These are phyloP conservation scores for Helotiales sp. DNA, from an alignment of 2,329 filamentous ascomycete genomes.

Conservation along the genomic window DNA sequence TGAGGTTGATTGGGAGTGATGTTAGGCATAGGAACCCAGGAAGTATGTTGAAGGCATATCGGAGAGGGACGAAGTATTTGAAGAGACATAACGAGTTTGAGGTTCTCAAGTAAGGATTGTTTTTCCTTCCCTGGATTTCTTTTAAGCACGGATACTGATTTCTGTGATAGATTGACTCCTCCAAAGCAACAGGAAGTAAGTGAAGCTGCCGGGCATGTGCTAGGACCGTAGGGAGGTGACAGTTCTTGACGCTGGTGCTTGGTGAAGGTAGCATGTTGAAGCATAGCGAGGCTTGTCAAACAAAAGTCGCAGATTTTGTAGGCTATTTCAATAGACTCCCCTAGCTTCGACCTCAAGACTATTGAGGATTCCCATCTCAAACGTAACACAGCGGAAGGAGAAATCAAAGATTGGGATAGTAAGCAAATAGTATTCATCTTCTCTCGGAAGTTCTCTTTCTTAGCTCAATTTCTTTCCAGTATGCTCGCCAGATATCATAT, in stretches of 20 bases:
- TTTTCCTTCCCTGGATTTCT: conserved; percentile 4
- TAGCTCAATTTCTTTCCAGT: conserved; percentile 1
- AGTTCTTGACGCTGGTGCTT: too few species aligned
- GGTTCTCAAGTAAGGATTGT: conserved; percentile 66
- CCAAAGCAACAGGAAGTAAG: not conserved
- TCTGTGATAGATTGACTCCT: not conserved
- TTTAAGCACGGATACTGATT: conserved; percentile 45
- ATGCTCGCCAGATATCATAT: not conserved
- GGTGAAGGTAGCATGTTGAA: not conserved
- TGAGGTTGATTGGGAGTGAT: conserved; percentile 53
- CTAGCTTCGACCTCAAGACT: not conserved
- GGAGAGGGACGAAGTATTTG: conserved; percentile 68
- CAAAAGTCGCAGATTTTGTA: not conserved
- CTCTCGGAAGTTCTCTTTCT: not conserved
- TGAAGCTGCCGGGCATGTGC: not conserved
- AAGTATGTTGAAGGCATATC: conserved; percentile 68
- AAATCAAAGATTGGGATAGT: not conserved
- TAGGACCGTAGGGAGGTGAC: not conserved
- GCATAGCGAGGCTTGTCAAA: not conserved
- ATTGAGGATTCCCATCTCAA: not conserved
- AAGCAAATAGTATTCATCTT: not conserved
- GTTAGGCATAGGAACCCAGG: conserved; percentile 49
- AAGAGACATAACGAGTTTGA: conserved; percentile 77
- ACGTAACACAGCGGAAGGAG: not conserved
- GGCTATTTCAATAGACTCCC: too few species aligned